phyloP scores from a whole-genome alignment of 805 yeast genomes.

The Saccharomycopsis babjevae region DNA sequence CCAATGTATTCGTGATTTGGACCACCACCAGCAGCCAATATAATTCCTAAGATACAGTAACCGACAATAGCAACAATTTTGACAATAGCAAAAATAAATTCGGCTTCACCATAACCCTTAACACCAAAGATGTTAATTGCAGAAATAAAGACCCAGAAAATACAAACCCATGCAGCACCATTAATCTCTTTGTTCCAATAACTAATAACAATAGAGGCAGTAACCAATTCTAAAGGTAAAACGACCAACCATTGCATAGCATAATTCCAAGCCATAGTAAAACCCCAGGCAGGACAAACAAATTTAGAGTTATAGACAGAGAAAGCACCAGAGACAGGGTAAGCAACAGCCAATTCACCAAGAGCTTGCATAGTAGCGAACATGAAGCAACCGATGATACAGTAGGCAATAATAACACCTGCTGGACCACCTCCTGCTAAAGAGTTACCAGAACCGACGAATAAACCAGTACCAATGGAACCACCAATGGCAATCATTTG shows the following conservation, averaged over 20 bases:
- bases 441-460: constrained; percentile 56
- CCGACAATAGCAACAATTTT: constrained; percentile 41
- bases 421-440: constrained; percentile 56
- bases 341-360: constrained; percentile 44
- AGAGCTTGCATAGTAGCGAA: constrained; percentile 48
- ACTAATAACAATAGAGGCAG: constrained; percentile 45
- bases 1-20: constrained; percentile 36
- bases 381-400: constrained; percentile 44
- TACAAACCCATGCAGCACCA: constrained; percentile 56
- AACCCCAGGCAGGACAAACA: constrained; percentile 46
- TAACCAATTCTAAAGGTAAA: constrained; percentile 50
- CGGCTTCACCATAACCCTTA: constrained; percentile 45
- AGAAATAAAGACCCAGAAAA: constrained; percentile 40
- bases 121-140: constrained; percentile 45
- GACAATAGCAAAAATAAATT: constrained; percentile 38
- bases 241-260: constrained; percentile 47
- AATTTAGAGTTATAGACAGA: constrained; percentile 40
- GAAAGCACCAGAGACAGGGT: constrained; percentile 46
- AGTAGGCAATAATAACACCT: constrained; percentile 46
- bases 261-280: constrained; percentile 44
- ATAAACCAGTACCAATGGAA: constrained; percentile 62
- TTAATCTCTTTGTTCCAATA: constrained; percentile 44
- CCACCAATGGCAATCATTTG: constrained; percentile 68
- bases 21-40: constrained; percentile 39
- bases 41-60: constrained; percentile 44